A percentile compares a stretch with the other conserved stretches of the same genome.
These are phyloP conservation scores for Didymella exigua DNA, from an alignment of 2,329 filamentous ascomycete genomes.

Conservation along the genomic window DNA sequence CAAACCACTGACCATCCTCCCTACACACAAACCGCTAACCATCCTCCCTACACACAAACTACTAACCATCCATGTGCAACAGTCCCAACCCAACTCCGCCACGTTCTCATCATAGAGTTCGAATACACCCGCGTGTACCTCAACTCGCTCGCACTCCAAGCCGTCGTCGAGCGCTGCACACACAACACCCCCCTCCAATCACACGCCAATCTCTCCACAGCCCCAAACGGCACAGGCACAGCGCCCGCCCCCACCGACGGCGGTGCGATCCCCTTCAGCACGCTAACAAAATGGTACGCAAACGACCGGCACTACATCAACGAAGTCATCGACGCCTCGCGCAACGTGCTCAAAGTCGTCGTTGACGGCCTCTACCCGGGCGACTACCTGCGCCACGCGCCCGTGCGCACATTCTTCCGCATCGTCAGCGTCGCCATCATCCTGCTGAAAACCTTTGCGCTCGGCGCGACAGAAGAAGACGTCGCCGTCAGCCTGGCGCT, in stretches of 20 bases:
- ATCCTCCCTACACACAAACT: too few species aligned
- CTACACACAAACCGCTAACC: not conserved
- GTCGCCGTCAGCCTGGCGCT: slow-evolving; percentile 75
- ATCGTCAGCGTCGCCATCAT: slow-evolving; percentile 88
- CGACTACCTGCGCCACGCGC: slow-evolving; percentile 80
- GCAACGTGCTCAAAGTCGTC: slow-evolving; percentile 76
- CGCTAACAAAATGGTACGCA: slow-evolving; percentile 58
- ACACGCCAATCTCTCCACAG: slow-evolving; percentile 40
- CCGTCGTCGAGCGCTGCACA: slow-evolving; percentile 90
- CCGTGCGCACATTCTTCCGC: slow-evolving; percentile 83
- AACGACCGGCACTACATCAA: slow-evolving; percentile 67
- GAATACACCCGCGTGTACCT: slow-evolving; percentile 94
- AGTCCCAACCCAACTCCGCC: slow-evolving; percentile 65
- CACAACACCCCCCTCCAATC: slow-evolving; percentile 63
- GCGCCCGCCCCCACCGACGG: slow-evolving; percentile 33
- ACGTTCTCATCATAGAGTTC: slow-evolving; percentile 91
- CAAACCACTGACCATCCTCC: too few species aligned
- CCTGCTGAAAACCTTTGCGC: slow-evolving; percentile 79
- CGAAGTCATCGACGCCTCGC: slow-evolving; percentile 76
- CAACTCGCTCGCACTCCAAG: slow-evolving; percentile 91
- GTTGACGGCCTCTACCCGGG: slow-evolving; percentile 76
- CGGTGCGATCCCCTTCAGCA: slow-evolving; percentile 53
- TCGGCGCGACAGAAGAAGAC: slow-evolving; percentile 79
- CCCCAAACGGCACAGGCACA: slow-evolving; percentile 22
- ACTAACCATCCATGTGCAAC: slow-evolving; percentile 27